phyloP scores from a whole-genome alignment of 257 asterid species.

The Solanum chmielewskii region DNA sequence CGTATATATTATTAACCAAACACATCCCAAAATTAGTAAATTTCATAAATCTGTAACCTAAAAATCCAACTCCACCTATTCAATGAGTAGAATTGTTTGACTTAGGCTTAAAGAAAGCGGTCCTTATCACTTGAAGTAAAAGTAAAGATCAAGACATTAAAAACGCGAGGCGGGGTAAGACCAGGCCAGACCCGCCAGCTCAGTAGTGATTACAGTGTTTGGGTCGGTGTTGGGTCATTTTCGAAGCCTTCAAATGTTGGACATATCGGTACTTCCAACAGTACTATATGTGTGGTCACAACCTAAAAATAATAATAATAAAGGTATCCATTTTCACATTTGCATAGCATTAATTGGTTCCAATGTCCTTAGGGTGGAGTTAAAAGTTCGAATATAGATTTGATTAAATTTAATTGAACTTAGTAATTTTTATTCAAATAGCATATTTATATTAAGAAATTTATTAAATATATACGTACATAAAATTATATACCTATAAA shows the following conservation, averaged over 20 bases:
- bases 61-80: background rate
- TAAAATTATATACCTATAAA: no score
- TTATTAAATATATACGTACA: no score
- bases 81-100: background rate
- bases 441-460: no score
- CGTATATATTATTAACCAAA: background rate
- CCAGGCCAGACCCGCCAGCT: background rate
- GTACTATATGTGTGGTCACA: background rate
- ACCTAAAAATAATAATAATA: background rate
- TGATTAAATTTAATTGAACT: no score
- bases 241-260: conserved; percentile 1
- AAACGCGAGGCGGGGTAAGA: background rate
- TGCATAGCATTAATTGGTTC: background rate
- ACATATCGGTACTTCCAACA: conserved; percentile 1
- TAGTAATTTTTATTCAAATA: no score
- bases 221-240: background rate
- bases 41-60: background rate
- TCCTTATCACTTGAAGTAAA: background rate
- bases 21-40: background rate
- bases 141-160: background rate
- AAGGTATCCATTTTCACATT: background rate
- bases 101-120: background rate
- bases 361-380: background rate
- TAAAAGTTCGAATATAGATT: background rate
- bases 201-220: background rate